Conservation (phyloP, 106 monocot genomes). For the Alisma plantagoaquatica region DNA sequence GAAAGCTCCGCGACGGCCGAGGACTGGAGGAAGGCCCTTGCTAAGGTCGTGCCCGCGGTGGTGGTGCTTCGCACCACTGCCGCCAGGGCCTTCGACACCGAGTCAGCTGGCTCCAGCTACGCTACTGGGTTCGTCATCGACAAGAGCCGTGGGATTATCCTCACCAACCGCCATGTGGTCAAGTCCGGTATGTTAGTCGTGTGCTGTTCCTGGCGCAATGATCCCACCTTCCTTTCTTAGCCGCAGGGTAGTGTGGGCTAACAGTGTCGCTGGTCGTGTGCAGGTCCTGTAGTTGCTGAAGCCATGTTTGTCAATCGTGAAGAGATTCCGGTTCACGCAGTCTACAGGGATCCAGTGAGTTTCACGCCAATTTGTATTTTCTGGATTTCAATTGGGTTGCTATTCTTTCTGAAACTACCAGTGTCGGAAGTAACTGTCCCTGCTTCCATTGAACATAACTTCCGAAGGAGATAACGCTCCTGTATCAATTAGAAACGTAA, state of each 20-base stretch:
- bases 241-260: too few species aligned
- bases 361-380: too few species aligned
- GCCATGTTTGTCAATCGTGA: conserved; percentile 95
- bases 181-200: conserved; percentile 83
- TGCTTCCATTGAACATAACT: too few species aligned
- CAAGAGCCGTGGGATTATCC: conserved; percentile 61
- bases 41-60: conserved; percentile 74
- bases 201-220: too few species aligned
- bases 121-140: conserved; percentile 92
- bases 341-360: conserved; percentile 92
- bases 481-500: too few species aligned
- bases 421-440: too few species aligned
- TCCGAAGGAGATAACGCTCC: too few species aligned
- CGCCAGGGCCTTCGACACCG: conserved; percentile 76
- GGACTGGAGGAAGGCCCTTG: conserved; percentile 81
- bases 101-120: conserved; percentile 78
- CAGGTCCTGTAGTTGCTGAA: conserved; percentile 92
- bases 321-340: conserved; percentile 75
- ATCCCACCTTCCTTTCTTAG: too few species aligned
- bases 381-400: too few species aligned
- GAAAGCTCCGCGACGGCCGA: conserved; percentile 69
- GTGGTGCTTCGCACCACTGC: conserved; percentile 87
- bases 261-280: too few species aligned
- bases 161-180: conserved; percentile 94
- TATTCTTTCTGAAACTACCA: too few species aligned